Evolutionary conservation across 257 asterid genomes (phyloP), one percentile per base, ranked within the genome.

Genomic region (Thymus mandschuricus): DNA sequence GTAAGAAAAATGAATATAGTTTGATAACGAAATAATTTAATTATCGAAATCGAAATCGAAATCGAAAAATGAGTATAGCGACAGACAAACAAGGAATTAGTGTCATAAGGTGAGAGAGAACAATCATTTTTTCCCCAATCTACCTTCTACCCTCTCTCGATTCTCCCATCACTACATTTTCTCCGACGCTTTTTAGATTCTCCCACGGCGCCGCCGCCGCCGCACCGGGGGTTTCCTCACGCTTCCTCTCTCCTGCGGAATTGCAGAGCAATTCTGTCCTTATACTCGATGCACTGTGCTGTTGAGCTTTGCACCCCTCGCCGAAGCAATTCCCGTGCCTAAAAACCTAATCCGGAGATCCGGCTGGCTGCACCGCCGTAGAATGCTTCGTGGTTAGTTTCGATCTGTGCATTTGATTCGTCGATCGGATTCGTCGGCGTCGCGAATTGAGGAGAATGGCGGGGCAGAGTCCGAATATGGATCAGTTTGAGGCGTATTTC

Each of bases 401-500:
- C 75, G 82, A 82, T 79, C 82, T 65, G 73, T 70, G 77, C 66
- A 63, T 83, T 21, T 80, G 79, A 75, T 72, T 75, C 79, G 66
- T 38, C 75, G 69, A 75, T 77, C 73, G 74, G 78, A 72, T 75
- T 71, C 76, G 76, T 58, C 33, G 61, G 35, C 81, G 62, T 71
- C 57, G 66, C 68, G 43, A 40, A 38, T 64, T 28, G 70, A 38
- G 77, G 80, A 57, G 29, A 75, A 81, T 83, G 84, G 76, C 85
- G 68, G 84, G 81, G 77, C 83, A 80, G 75, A 61, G 44, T 63
- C 81, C 84, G 68, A 90, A 80, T 75, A 79, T 80, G 87, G 90
- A 92, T 74, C 90, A 86, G 70, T 93, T 93, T 64, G 98, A 93
- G 68, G 86, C 84, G 15, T 93, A 80, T 82, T 93, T 93, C 68